Evolutionary conservation across 345 rosid species (phyloP).

Genomic region (Cardamine resedifolia): DNA sequence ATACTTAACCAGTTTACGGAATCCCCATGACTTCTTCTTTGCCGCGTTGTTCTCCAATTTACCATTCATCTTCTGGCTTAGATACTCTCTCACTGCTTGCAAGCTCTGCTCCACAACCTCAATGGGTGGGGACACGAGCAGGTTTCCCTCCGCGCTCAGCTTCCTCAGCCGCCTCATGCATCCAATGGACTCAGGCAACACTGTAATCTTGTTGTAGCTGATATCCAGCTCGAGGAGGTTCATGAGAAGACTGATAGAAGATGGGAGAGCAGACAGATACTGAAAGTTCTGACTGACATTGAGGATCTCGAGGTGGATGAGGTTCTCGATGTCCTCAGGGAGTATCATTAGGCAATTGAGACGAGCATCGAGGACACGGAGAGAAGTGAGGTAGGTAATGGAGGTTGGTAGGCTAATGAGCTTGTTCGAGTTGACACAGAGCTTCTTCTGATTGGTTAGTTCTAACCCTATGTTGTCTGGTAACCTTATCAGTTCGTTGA

Average conservation of each 20-base stretch:
- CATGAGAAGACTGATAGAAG: constrained; percentile 67
- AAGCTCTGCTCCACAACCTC: constrained; percentile 68
- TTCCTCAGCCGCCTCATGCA: constrained; percentile 62
- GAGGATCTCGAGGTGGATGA: constrained; percentile 59
- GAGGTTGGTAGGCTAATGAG: constrained; percentile 58
- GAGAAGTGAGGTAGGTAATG: constrained; percentile 52
- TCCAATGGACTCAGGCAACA: constrained; percentile 66
- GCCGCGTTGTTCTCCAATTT: constrained; percentile 25
- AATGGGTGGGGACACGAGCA: constrained; percentile 61
- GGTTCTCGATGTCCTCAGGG: constrained; percentile 69
- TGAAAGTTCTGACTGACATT: constrained; percentile 88
- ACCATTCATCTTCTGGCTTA: constrained; percentile 61
- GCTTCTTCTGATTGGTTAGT: constrained; percentile 56
- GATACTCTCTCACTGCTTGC: constrained; percentile 59
- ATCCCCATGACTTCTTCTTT: constrained; percentile 73
- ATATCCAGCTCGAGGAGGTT: constrained; percentile 68
- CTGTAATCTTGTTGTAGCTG: constrained; percentile 63
- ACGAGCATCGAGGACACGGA: constrained; percentile 60
- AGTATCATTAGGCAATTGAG: constrained; percentile 67
- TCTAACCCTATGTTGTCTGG: constrained; percentile 70
- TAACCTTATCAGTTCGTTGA: constrained; percentile 63
- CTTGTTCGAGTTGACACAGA: constrained; percentile 72
- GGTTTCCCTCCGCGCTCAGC: constrained; percentile 72
- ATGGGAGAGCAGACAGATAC: constrained; percentile 54
- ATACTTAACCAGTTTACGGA: constrained; percentile 56